phyloP scores from a whole-genome alignment of 1,139 yeast genomes.

The Candida tetrigidarum region DNA sequence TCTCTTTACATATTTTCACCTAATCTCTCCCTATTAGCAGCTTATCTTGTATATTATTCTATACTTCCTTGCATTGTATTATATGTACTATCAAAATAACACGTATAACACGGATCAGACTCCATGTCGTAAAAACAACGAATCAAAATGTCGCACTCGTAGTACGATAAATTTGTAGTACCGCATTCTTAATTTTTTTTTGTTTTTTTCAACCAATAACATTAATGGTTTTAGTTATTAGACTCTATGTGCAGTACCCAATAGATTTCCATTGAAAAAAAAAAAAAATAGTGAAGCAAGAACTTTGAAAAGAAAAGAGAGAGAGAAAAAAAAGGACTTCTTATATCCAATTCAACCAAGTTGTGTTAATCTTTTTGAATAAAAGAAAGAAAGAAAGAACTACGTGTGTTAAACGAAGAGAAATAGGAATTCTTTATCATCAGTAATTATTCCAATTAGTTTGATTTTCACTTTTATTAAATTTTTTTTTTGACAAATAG shows the following conservation, averaged over 20 bases:
- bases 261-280: conserved; percentile 10
- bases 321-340: conserved; percentile 5
- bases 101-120: too few relatives aligned
- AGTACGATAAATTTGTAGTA: too few relatives aligned
- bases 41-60: too few relatives aligned
- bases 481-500: not conserved
- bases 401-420: conserved; percentile 4
- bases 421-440: conserved; percentile 2
- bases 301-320: conserved; percentile 4
- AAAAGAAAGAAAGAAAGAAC: not conserved
- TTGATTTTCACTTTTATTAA: too few relatives aligned
- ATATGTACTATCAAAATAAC: too few relatives aligned
- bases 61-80: too few relatives aligned
- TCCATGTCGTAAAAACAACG: not conserved
- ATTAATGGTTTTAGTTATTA: conserved; percentile 9
- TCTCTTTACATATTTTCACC: too few relatives aligned
- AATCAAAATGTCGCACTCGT: conserved; percentile 3
- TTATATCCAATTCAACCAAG: not conserved
- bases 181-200: too few relatives aligned
- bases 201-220: conserved; percentile 11
- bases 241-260: conserved; percentile 12
- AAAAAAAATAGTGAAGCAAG: conserved; percentile 10
- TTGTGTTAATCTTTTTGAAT: conserved; percentile 1
- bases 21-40: too few relatives aligned
- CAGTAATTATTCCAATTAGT: conserved; percentile 7